Evolutionary conservation across 2,329 filamentous ascomycete species (phyloP).

Genomic region (Pseudogymnoascus sp.): DNA sequence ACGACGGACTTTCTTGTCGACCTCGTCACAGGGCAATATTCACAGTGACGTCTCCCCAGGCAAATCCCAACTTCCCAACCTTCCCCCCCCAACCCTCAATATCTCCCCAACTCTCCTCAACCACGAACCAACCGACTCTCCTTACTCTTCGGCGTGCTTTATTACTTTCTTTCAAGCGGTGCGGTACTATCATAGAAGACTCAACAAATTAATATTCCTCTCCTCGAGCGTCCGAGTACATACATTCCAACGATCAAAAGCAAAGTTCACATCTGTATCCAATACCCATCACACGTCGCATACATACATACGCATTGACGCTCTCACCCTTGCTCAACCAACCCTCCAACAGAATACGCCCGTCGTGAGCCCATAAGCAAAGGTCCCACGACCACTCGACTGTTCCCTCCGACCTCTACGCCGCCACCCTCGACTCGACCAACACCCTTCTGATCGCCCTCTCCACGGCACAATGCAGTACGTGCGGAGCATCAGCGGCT

Average conservation of each 20-base stretch:
- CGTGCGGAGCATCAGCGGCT: conserved; percentile 89
- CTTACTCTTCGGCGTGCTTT: neutral
- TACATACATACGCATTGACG: neutral
- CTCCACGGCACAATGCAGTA: conserved; percentile 69
- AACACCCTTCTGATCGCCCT: neutral
- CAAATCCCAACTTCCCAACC: neutral
- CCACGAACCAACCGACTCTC: neutral
- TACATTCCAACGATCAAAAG: neutral
- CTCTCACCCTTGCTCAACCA: neutral
- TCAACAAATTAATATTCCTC: conserved; percentile 1
- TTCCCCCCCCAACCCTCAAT: neutral
- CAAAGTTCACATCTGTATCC: neutral
- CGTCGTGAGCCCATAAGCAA: neutral
- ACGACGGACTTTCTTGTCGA: neutral
- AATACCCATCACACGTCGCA: neutral
- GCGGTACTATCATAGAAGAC: neutral
- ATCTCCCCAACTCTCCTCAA: neutral
- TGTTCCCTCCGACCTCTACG: neutral
- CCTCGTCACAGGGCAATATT: neutral
- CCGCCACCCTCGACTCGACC: neutral
- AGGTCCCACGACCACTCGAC: neutral
- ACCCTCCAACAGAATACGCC: neutral
- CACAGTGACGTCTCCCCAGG: neutral
- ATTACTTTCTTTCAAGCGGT: conserved; percentile 8
- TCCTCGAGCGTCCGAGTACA: neutral